Evolutionary conservation across 1,139 yeast genomes (phyloP).

Genomic region (Trichomonascaceae sp.): DNA sequence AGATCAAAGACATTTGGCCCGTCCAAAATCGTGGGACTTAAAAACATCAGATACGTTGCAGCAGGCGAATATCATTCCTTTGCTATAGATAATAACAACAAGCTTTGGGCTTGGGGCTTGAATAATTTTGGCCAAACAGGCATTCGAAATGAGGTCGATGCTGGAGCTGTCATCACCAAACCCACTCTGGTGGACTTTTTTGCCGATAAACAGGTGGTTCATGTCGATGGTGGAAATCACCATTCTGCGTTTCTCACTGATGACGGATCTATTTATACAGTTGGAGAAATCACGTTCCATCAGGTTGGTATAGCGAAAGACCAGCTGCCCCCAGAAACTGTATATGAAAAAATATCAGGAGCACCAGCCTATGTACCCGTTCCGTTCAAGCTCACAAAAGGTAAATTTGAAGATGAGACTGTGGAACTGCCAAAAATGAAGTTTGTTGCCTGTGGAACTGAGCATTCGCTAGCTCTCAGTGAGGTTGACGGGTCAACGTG

Average conservation of each 20-base stretch:
- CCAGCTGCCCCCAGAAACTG: constrained; percentile 62
- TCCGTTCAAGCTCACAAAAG: constrained; percentile 58
- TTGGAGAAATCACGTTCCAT: constrained; percentile 91
- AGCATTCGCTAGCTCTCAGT: constrained; percentile 83
- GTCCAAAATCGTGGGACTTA: constrained; percentile 37
- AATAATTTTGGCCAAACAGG: constrained; percentile 98
- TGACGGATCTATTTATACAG: constrained; percentile 67
- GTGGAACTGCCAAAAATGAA: constrained; percentile 52
- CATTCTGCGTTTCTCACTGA: constrained; percentile 73
- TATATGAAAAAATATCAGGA: constrained; percentile 64
- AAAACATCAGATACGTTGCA: constrained; percentile 68
- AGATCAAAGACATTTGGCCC: constrained; percentile 33
- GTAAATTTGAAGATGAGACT: constrained; percentile 31
- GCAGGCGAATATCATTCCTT: constrained; percentile 96
- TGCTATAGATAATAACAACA: constrained; percentile 71
- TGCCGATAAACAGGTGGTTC: constrained; percentile 41
- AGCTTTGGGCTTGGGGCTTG: constrained; percentile 85
- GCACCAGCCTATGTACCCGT: constrained; percentile 80
- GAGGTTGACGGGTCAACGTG: constrained; percentile 71
- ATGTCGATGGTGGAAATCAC: constrained; percentile 90
- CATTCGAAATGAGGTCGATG: constrained; percentile 62
- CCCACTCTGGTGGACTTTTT: constrained; percentile 68
- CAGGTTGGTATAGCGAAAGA: constrained; percentile 75
- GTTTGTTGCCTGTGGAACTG: constrained; percentile 76
- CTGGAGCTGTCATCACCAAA: constrained; percentile 58